Evolutionary conservation across 176 grass and related monocot genomes (phyloP), one percentile per base, ranked within the genome.

Genomic region (Cenchrus purpureus): DNA sequence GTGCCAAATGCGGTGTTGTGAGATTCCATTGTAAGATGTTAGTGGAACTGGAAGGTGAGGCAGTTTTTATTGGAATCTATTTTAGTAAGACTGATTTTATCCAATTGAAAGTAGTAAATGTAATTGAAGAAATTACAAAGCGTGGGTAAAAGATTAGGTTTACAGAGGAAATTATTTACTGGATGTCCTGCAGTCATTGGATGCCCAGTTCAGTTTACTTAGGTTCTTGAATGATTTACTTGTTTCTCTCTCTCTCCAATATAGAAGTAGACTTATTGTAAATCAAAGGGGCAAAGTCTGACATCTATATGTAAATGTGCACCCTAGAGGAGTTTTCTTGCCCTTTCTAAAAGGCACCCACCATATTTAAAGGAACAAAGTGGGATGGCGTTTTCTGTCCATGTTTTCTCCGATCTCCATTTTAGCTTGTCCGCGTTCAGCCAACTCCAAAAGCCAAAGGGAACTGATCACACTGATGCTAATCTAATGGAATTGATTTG

Each of bases 141-240:
- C 13, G 15, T 14, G 12, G 28, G 12, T 79, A 79, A 31, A 52
- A 34, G 16, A 13, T 66, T 66, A 65, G 22, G 15, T 64, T 65
- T 25, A 15, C 2, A 32, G 44, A 64, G 58, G 76, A 78, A 78
- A 63, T 10, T 28, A 29, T 61, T 6, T n/a, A 79, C 15, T 10
- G 46, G 37, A 40, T 40, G 37, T 40, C 37, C 37, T 40, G 37
- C 37, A 40, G 37, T 40, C 37, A 40, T 40, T 40, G 51, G 45
- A 51, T 73, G 70, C 49, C 46, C n/a, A 51, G 29, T 73, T 49
- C 44, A 73, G n/a, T 14, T 50, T 73, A 51, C 46, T 73, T 73
- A 31, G 22, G 12, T 53, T 31, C 12, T 16, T 52, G 25, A 52
- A 52, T 31, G 68, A 53, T 52, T 16, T 31, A 17, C 4, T 16